These are phyloP conservation scores for Neolentinus lepideus DNA, from an alignment of 1,284 basidiomycete genomes.

Conservation along the genomic window DNA sequence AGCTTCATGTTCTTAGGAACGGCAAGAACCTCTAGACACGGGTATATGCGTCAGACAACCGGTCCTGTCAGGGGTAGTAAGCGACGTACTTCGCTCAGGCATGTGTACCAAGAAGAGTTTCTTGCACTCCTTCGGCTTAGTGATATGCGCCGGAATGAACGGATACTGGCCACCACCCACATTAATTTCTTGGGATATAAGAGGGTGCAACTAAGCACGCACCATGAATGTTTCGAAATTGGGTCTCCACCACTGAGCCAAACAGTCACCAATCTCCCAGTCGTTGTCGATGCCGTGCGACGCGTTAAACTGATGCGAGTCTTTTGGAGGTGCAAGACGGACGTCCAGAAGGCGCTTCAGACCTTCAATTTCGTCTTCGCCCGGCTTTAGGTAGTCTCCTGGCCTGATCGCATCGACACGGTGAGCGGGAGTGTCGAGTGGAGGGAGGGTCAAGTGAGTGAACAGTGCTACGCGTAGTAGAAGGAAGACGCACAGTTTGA, in stretches of 20 bases:
- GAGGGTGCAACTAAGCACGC: constrained; percentile 23
- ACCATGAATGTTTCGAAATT: constrained; percentile 99
- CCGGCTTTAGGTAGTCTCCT: constrained; percentile 96
- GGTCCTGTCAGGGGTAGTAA: background rate
- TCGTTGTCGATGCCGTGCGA: constrained; percentile 75
- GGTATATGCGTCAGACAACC: background rate
- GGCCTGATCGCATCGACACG: constrained; percentile 47
- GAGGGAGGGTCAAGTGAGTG: no score
- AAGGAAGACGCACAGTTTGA: constrained; percentile 78
- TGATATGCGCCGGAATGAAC: constrained; percentile 93
- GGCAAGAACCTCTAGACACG: constrained; percentile 76
- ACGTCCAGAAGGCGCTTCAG: constrained; percentile 85
- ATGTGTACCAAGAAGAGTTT: constrained; percentile 94
- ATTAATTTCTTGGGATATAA: background rate
- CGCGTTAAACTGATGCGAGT: constrained; percentile 60
- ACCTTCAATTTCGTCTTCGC: constrained; percentile 88
- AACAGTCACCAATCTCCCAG: constrained; percentile 93
- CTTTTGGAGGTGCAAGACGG: constrained; percentile 72
- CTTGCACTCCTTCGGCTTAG: constrained; percentile 97
- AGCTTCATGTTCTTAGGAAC: constrained; percentile 99
- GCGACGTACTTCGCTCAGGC: constrained; percentile 80
- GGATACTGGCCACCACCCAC: constrained; percentile 64
- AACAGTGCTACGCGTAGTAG: background rate
- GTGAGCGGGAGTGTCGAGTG: background rate
- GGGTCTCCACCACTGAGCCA: constrained; percentile 96